Conservation (phyloP, 352 stramenopile species). For the Pythium guiyangense region DNA sequence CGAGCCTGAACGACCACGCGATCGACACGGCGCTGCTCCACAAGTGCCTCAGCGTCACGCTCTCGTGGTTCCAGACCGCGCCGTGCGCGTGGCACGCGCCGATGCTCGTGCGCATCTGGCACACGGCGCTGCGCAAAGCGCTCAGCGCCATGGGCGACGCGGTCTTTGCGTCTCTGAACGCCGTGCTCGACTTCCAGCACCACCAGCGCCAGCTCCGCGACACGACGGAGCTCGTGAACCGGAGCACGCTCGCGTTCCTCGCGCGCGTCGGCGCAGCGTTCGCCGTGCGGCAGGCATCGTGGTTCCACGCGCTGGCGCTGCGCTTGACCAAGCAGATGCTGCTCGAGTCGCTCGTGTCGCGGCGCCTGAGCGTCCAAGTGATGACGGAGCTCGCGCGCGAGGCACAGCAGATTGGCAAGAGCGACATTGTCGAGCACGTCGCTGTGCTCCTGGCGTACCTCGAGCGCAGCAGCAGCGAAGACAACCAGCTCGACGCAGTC, state of each 20-base stretch:
- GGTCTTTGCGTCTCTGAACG: conserved; percentile 43
- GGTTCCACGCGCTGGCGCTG: conserved; percentile 34
- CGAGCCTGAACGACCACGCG: conserved; percentile 24
- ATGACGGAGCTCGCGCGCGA: conserved; percentile 33
- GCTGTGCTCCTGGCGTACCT: conserved; percentile 31
- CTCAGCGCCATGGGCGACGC: conserved; percentile 28
- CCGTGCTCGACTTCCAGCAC: conserved; percentile 55
- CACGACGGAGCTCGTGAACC: conserved; percentile 39
- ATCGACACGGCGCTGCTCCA: conserved; percentile 47
- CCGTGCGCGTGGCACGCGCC: conserved; percentile 69
- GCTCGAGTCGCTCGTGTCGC: conserved; percentile 38
- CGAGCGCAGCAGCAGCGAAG: conserved; percentile 4
- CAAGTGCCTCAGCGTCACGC: conserved; percentile 39
- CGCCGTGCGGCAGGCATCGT: conserved; percentile 21
- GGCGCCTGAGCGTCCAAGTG: conserved; percentile 36
- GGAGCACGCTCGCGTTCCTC: conserved; percentile 56
- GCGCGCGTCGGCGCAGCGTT: conserved; percentile 29
- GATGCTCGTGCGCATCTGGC: conserved; percentile 56
- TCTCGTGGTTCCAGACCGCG: conserved; percentile 50
- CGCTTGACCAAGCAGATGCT: conserved; percentile 56
- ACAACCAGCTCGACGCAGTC: not conserved
- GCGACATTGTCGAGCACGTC: conserved; percentile 29
- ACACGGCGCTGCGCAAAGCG: conserved; percentile 42
- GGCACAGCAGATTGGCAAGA: conserved; percentile 19
- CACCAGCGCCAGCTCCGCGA: conserved; percentile 15